Conservation (phyloP, 2,329 filamentous ascomycete genomes). For the Huntiella moniliformis region DNA sequence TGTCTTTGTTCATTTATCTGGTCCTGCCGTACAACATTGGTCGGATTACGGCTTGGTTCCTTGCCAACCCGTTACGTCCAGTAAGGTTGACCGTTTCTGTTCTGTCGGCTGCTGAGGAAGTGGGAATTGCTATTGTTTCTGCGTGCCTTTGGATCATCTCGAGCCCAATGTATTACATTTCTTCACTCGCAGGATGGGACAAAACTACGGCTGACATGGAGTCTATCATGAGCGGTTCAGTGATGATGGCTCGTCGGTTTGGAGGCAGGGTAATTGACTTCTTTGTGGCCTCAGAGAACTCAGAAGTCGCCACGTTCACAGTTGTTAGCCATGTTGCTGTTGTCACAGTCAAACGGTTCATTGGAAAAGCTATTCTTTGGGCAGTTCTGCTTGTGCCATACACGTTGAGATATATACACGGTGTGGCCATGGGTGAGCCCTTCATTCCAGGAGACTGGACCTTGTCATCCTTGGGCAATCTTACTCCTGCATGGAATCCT, state of each 20-base stretch:
- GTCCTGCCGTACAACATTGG: constrained; percentile 88
- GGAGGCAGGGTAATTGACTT: not conserved
- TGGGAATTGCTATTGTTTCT: constrained; percentile 45
- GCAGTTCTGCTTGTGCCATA: not conserved
- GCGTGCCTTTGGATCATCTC: constrained; percentile 15
- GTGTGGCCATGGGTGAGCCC: too few species aligned
- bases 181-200: constrained; percentile 9
- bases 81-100: constrained; percentile 52
- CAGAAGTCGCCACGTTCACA: constrained; percentile 32
- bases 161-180: constrained; percentile 8
- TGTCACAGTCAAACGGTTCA: constrained; percentile 31
- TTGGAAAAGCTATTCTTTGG: not conserved
- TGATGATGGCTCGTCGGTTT: not conserved
- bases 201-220: constrained; percentile 14
- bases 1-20: constrained; percentile 69
- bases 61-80: constrained; percentile 64
- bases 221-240: not conserved
- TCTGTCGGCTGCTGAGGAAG: constrained; percentile 66
- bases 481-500: too few species aligned
- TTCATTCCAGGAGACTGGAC: too few species aligned
- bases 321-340: constrained; percentile 56
- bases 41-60: constrained; percentile 59
- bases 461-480: too few species aligned
- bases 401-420: not conserved
- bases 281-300: constrained; percentile 1